Conservation (phyloP, 768 basidiomycete genomes). For the Boletus rufocinnamomeus region DNA sequence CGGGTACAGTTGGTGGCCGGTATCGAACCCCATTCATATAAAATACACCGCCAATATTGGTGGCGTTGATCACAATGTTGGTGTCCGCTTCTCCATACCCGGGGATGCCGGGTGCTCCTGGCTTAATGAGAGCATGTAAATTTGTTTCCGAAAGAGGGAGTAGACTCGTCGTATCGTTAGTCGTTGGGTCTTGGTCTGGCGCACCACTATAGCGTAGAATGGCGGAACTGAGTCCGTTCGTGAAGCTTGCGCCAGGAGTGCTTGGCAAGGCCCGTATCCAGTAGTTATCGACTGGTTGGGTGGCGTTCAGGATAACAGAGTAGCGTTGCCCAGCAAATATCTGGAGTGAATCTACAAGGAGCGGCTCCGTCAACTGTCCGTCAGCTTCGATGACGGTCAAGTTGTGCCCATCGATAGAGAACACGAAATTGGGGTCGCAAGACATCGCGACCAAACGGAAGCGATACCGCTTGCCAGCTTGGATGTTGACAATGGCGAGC, state of each 20-base stretch:
- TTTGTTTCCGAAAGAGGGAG: slow-evolving; percentile 36
- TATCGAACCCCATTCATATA: slow-evolving; percentile 18
- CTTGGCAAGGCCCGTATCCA: slow-evolving; percentile 50
- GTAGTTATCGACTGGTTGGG: slow-evolving; percentile 51
- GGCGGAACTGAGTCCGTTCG: slow-evolving; percentile 52
- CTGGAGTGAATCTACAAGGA: slow-evolving; percentile 42
- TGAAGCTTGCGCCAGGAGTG: slow-evolving; percentile 21
- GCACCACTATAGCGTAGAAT: slow-evolving; percentile 54
- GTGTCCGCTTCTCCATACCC: slow-evolving; percentile 44
- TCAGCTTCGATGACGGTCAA: slow-evolving; percentile 48
- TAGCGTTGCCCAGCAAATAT: slow-evolving; percentile 41
- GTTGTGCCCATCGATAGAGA: slow-evolving; percentile 51
- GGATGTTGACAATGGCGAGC: slow-evolving; percentile 43
- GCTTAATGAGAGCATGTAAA: slow-evolving; percentile 27
- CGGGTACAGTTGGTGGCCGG: slow-evolving; percentile 40
- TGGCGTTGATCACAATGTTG: slow-evolving; percentile 28
- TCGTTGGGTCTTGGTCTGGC: slow-evolving; percentile 40
- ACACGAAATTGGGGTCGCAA: slow-evolving; percentile 44
- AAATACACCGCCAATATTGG: slow-evolving; percentile 9
- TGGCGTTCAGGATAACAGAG: slow-evolving; percentile 46
- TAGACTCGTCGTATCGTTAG: slow-evolving; percentile 25
- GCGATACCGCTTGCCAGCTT: slow-evolving; percentile 43
- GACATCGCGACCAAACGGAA: slow-evolving; percentile 49
- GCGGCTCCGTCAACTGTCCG: slow-evolving; percentile 43
- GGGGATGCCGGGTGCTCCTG: slow-evolving; percentile 41